These are phyloP conservation scores for Botrytis sinoallii DNA, from an alignment of 2,329 filamentous ascomycete species.

Conservation along the genomic window DNA sequence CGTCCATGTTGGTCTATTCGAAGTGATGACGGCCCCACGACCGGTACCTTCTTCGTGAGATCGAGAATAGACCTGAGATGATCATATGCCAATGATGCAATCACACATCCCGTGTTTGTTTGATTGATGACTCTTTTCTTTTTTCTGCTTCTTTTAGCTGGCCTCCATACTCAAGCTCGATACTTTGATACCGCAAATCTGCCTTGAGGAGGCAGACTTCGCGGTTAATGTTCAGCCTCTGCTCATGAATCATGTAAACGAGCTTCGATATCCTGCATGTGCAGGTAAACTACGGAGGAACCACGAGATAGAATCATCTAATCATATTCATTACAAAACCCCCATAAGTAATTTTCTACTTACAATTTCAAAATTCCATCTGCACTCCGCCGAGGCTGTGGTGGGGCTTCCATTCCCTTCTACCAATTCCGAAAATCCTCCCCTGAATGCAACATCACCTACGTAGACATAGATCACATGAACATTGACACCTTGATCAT, in stretches of 20 bases:
- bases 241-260: neutral
- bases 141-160: neutral
- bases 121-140: neutral
- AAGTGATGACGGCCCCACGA: neutral
- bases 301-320: neutral
- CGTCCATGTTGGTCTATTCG: neutral
- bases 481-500: neutral
- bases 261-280: neutral
- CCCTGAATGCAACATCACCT: neutral
- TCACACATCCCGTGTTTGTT: neutral
- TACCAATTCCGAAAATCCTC: neutral
- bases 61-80: slow-evolving; percentile 7
- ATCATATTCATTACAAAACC: neutral
- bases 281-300: neutral
- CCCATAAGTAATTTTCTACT: neutral
- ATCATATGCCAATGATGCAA: slow-evolving; percentile 14
- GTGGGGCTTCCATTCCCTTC: neutral
- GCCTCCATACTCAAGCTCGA: neutral
- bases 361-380: neutral
- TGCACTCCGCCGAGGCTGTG: slow-evolving; percentile 12
- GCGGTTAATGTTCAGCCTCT: neutral
- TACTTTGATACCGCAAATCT: neutral
- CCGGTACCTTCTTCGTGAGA: neutral
- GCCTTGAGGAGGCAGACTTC: slow-evolving; percentile 10
- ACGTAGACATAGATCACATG: neutral